phyloP scores from a whole-genome alignment of 2,329 filamentous ascomycete species.

The Calonectria henricotiae region DNA sequence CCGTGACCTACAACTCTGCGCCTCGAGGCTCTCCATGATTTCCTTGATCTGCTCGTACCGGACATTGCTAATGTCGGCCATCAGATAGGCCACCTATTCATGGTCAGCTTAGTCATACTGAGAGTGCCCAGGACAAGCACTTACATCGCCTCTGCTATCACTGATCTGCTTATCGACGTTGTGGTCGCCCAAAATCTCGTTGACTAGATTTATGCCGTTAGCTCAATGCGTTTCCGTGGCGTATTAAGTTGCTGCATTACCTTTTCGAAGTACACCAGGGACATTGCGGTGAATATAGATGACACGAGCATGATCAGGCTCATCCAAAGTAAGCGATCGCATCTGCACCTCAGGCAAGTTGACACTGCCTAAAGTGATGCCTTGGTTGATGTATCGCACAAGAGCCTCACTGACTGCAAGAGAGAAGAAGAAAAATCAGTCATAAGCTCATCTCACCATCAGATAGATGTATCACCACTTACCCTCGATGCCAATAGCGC shows the following conservation, averaged over 20 bases:
- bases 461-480: conserved; percentile 40
- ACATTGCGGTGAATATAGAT: conserved; percentile 98
- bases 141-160: conserved; percentile 90
- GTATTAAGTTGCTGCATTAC: conserved; percentile 60
- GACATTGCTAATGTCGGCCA: conserved; percentile 96
- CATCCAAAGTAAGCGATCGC: conserved; percentile 90
- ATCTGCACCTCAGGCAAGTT: conserved; percentile 97
- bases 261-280: conserved; percentile 91
- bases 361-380: conserved; percentile 90
- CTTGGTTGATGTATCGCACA: conserved; percentile 96
- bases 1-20: conserved; percentile 78
- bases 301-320: conserved; percentile 90
- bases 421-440: conserved; percentile 35
- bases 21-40: conserved; percentile 87
- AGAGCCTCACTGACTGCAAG: conserved; percentile 83
- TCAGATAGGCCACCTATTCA: conserved; percentile 86
- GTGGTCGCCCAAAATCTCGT: conserved; percentile 93
- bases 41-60: conserved; percentile 86
- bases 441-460: background rate
- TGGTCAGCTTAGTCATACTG: background rate
- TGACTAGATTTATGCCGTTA: conserved; percentile 71
- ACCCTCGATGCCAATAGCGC: conserved; percentile 93
- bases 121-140: conserved; percentile 46
- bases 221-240: background rate
- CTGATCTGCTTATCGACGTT: conserved; percentile 99